These are phyloP conservation scores for Phytophthora fragariaefolia DNA, from an alignment of 352 stramenopile species.

Conservation along the genomic window DNA sequence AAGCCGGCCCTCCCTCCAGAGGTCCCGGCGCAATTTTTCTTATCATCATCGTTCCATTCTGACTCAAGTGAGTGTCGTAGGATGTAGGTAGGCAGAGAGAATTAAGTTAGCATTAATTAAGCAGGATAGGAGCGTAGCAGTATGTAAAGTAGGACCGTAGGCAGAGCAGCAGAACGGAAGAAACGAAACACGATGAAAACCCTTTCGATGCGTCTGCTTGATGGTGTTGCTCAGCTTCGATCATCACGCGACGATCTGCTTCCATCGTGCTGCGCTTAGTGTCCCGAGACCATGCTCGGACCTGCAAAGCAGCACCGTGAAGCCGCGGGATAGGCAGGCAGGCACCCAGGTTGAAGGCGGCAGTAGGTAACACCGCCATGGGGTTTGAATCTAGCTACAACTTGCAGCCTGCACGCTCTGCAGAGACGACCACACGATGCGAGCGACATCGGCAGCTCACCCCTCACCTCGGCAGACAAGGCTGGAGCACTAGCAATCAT, in stretches of 20 bases:
- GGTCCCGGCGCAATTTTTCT: conserved; percentile 18
- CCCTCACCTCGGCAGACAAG: background rate
- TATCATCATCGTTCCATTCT: conserved; percentile 38
- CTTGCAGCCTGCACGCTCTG: too few relatives aligned
- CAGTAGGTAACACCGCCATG: too few relatives aligned
- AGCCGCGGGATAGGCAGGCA: conserved; percentile 22
- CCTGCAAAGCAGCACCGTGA: too few relatives aligned
- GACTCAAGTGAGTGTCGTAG: conserved; percentile 38
- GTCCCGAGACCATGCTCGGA: too few relatives aligned
- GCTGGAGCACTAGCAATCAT: background rate
- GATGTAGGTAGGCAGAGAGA: conserved; percentile 37
- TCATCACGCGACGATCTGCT: too few relatives aligned
- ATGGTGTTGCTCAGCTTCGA: background rate
- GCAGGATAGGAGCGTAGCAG: conserved; percentile 36
- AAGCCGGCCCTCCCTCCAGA: conserved; percentile 10
- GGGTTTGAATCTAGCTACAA: too few relatives aligned
- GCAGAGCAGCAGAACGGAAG: conserved; percentile 23
- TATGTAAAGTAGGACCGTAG: conserved; percentile 47
- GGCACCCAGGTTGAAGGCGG: conserved; percentile 12
- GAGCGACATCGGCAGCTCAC: background rate
- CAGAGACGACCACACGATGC: too few relatives aligned
- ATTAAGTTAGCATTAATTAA: conserved; percentile 49
- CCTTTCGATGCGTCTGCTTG: background rate
- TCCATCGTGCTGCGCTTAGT: too few relatives aligned
- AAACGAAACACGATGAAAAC: conserved; percentile 38